Evolutionary conservation across 148 eudicot species (phyloP), one percentile per base, ranked within the genome.

Genomic region (Vaccinium vitisidaea): DNA sequence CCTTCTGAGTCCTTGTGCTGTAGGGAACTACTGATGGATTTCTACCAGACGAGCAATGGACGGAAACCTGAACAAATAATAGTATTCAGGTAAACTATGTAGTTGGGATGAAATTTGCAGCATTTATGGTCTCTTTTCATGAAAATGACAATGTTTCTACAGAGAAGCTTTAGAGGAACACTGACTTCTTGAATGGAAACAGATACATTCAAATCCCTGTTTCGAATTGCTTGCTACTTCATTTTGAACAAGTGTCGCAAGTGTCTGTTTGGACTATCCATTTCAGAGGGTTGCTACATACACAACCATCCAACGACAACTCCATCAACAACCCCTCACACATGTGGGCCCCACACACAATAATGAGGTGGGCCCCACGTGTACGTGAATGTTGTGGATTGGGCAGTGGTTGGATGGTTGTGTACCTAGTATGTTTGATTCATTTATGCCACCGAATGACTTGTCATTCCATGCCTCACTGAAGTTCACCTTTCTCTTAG

Each of bases 21-120:
- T 86, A 97, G 99, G 86, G 99, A 95, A 83, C 91, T 97, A 82
- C 88, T 95, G 79, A 4, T 80, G 53, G 96, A 95, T 73, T 97
- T 97, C 87, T 97, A 89, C 85, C 53, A 49, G 52, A 92, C 98
- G 54, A 95, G 96, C 85, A 89, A 93, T 76, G 88, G 90, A 39
- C 87, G 82, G 16, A 96, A 91, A 90, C 98, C 99, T 77, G 55
- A 93, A 85, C 98, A 95, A 75, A 91, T 96, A 53, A 84, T 96
- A 71, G 85, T 96, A 81, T 96, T 96, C 94, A 94, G 98, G 99
- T 96, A 88, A 4, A 49, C 15, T 30, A 54, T 30, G 23, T 79
- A 32, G 67, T 55, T 80, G 36, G 69, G 69, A 18, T 80, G 19
- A 5, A 39, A 80, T 58, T 39, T 80, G 46, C 69, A 55, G 69